Conservation (phyloP, 2,329 filamentous ascomycete genomes). For the Phyllosticta capitalensis region DNA sequence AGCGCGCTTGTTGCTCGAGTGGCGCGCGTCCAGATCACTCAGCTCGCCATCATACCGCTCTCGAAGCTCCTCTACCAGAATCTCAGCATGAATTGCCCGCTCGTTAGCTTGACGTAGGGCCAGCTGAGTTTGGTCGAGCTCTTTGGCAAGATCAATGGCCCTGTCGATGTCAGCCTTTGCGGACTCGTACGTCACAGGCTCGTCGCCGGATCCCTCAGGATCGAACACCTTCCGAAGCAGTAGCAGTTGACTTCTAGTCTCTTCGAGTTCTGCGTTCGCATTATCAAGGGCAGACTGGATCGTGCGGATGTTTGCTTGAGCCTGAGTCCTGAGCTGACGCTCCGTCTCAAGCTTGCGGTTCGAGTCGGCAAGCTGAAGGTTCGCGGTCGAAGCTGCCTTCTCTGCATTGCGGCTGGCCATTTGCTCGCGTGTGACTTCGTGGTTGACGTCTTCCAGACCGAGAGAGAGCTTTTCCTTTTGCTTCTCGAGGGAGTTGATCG, state of each 20-base stretch:
- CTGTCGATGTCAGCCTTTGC: constrained; percentile 58
- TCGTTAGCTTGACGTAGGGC: constrained; percentile 77
- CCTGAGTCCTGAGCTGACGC: constrained; percentile 72
- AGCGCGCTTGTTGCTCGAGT: constrained; percentile 58
- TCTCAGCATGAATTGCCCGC: constrained; percentile 71
- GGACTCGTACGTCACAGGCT: constrained; percentile 52
- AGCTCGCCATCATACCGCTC: constrained; percentile 63
- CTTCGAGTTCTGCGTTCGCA: constrained; percentile 69
- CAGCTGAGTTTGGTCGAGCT: constrained; percentile 81
- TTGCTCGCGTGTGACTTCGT: constrained; percentile 82
- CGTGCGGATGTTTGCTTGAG: constrained; percentile 74
- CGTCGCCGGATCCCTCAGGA: constrained; percentile 56
- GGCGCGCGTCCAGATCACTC: constrained; percentile 52
- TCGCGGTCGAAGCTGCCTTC: constrained; percentile 71
- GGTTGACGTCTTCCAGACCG: constrained; percentile 81
- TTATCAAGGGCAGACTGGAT: constrained; percentile 71
- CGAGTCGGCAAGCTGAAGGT: constrained; percentile 75
- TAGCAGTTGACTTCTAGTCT: constrained; percentile 70
- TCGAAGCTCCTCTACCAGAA: constrained; percentile 69
- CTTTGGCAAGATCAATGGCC: constrained; percentile 68
- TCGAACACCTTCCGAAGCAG: constrained; percentile 80
- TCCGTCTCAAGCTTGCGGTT: constrained; percentile 88
- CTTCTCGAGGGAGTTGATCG: constrained; percentile 78
- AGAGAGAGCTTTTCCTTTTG: constrained; percentile 87
- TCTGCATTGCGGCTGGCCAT: constrained; percentile 85